Percentiles rank a stretch among this genome's conserved stretches.
phyloP scores from a whole-genome alignment of 2,329 filamentous ascomycete genomes.

The Talaromyces sp. region DNA sequence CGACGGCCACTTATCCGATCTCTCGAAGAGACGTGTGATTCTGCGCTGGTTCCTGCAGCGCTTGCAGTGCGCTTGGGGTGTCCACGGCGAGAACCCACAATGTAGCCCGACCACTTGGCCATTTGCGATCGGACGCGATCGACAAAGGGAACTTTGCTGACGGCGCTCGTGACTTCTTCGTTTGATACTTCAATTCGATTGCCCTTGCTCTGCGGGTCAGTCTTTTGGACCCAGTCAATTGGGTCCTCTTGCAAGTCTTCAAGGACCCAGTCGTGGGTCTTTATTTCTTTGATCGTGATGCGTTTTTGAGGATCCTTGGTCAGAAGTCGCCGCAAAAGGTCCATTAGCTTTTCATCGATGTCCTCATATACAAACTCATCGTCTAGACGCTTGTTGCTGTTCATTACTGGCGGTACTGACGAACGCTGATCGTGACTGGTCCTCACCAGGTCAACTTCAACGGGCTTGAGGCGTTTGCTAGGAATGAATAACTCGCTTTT shows the following conservation, averaged over 20 bases:
- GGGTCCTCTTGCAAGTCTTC: constrained; percentile 65
- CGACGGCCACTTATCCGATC: constrained; percentile 46
- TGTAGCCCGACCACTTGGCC: constrained; percentile 58
- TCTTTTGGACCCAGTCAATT: constrained; percentile 83
- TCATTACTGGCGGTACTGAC: constrained; percentile 44
- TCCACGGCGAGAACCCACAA: constrained; percentile 36
- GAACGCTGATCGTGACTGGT: background rate
- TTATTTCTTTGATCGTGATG: constrained; percentile 86
- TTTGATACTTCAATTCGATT: constrained; percentile 89
- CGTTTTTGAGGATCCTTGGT: constrained; percentile 84
- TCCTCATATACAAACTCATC: constrained; percentile 79
- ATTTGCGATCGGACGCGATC: constrained; percentile 77
- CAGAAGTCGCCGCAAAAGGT: constrained; percentile 73
- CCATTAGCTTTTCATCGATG: constrained; percentile 70
- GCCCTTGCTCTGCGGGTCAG: constrained; percentile 76
- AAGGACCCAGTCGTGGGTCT: constrained; percentile 87
- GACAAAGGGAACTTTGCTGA: constrained; percentile 81
- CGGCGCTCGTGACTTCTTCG: constrained; percentile 80
- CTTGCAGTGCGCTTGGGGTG: constrained; percentile 45
- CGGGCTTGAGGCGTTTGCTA: constrained; percentile 69
- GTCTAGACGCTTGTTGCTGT: constrained; percentile 65
- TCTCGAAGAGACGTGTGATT: constrained; percentile 51
- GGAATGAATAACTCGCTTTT: constrained; percentile 91
- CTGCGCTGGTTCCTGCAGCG: constrained; percentile 49
- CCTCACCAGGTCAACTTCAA: constrained; percentile 34